A percentile compares a stretch with the other conserved stretches of the same genome.
These are phyloP conservation scores for Aspergillus incahuasiensis DNA, from an alignment of 495 filamentous ascomycete genomes.

Conservation along the genomic window DNA sequence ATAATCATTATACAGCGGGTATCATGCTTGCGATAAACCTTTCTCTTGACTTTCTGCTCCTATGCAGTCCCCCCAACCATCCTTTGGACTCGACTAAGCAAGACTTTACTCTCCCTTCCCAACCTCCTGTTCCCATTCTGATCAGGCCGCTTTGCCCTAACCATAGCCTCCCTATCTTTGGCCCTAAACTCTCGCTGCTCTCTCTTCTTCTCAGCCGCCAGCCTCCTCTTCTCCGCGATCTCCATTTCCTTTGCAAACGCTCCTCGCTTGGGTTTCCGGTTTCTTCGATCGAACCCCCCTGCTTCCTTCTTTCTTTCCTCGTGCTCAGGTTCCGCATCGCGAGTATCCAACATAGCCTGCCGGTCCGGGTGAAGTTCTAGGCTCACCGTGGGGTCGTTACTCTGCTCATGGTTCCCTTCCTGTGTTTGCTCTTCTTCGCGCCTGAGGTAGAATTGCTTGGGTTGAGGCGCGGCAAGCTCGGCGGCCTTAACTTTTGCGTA, in stretches of 20 bases:
- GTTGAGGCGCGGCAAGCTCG: constrained; percentile 34
- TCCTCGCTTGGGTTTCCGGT: constrained; percentile 51
- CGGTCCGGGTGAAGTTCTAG: constrained; percentile 69
- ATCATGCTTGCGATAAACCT: constrained; percentile 19
- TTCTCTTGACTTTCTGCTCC: constrained; percentile 1
- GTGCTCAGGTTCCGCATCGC: constrained; percentile 16
- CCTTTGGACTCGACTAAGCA: constrained; percentile 76
- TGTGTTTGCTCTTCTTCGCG: constrained; percentile 4
- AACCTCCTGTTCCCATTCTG: constrained; percentile 77
- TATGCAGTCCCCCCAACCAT: constrained; percentile 46
- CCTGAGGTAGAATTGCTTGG: constrained; percentile 29
- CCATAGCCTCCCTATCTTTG: constrained; percentile 62
- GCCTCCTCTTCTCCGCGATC: constrained; percentile 60
- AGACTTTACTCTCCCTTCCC: constrained; percentile 75
- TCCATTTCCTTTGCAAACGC: constrained; percentile 74
- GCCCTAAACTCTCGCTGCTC: constrained; percentile 56
- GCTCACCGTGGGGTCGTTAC: constrained; percentile 32
- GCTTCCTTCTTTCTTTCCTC: constrained; percentile 8
- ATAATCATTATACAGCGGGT: constrained; percentile 17
- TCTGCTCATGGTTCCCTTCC: constrained; percentile 19
- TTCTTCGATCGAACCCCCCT: constrained; percentile 28
- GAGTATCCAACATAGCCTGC: constrained; percentile 58
- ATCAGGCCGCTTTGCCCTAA: constrained; percentile 70
- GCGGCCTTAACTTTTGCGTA: constrained; percentile 82
- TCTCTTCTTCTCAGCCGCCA: constrained; percentile 58